Conservation (phyloP, 371 early-diverging fungal genomes). For the Mucor indicus region DNA sequence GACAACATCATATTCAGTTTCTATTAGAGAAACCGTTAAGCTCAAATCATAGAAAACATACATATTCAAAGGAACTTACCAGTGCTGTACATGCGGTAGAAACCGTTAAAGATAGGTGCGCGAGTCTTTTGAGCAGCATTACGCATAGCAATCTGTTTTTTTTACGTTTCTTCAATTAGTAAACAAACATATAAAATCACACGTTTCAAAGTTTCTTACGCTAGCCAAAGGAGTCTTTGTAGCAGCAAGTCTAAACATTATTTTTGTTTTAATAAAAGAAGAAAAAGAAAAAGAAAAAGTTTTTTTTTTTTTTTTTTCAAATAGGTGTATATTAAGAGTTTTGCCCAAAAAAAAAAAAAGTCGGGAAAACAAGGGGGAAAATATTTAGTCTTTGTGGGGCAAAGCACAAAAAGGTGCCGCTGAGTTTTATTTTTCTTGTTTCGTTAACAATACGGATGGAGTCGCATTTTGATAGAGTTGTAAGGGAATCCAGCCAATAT, state of each 20-base stretch:
- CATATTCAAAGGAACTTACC: slow-evolving; percentile 39
- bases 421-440: neutral
- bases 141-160: slow-evolving; percentile 63
- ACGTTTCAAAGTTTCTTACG: slow-evolving; percentile 28
- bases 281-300: neutral
- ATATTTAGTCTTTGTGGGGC: too few relatives aligned
- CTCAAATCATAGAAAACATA: too few relatives aligned
- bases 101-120: slow-evolving; percentile 52
- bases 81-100: slow-evolving; percentile 59
- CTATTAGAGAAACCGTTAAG: slow-evolving; percentile 2
- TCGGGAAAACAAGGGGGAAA: too few relatives aligned
- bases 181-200: too few relatives aligned
- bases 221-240: slow-evolving; percentile 57
- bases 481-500: slow-evolving; percentile 43
- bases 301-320: neutral
- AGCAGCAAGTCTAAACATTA: slow-evolving; percentile 61
- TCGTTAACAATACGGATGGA: neutral
- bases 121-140: slow-evolving; percentile 47
- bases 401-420: too few relatives aligned
- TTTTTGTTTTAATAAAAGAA: slow-evolving; percentile 9
- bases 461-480: slow-evolving; percentile 24
- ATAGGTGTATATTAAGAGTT: too few relatives aligned
- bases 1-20: slow-evolving; percentile 77
- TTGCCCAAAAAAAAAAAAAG: neutral
- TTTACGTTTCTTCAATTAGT: neutral